Evolutionary conservation across 2,329 filamentous ascomycete species (phyloP), one percentile per base, ranked within the genome.

Genomic region (Drechmeria coniospora): DNA sequence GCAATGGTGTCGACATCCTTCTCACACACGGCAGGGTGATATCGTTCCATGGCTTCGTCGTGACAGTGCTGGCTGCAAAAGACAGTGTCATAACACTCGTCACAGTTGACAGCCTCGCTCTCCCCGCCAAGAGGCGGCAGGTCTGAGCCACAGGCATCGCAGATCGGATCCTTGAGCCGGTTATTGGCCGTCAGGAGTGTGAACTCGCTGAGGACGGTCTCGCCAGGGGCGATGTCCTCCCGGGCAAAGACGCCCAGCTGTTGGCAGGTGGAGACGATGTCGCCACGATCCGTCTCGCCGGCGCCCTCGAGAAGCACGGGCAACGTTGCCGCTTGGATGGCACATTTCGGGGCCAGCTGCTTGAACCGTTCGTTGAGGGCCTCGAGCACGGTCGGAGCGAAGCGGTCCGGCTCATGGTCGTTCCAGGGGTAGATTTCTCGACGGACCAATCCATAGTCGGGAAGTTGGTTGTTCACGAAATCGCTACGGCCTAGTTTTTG

Each of bases 231-330:
- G 21, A 95, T 80, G 38, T 92, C 76, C 36, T 80, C 68, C 41
- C 74, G 81, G 6, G 86, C 87, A 48, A 95, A 95, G 4, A 98
- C 66, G 4, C 90, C 90, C 1, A 98, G 67, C 51, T 98, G 90
- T 34, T 69, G 67, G 39, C 74, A 75, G 5, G 68, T 76, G 7
- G 62, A 57, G 11, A 63, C 65, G 22, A 57, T 56, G n/a, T 62
- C 57, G 37, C 59, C 61, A 15, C 44, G 45, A 33, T 65, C 59
- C 1, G 57, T 63, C 16, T 55, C 53, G 31, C 65, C 66, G 4
- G 64, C 66, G 15, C 58, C 57, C 26, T 66, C 61, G 8, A 74
- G 58, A 15, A 95, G 56, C 1, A 80, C 59, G 1, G 87, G 90
- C 4, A 98, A 57, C 18, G 76, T 67, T 0, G 83, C 74, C 3